Percentiles rank a stretch among this genome's conserved stretches.
phyloP scores from a whole-genome alignment of 176 grass and related monocot species.

The Avena eriantha region DNA sequence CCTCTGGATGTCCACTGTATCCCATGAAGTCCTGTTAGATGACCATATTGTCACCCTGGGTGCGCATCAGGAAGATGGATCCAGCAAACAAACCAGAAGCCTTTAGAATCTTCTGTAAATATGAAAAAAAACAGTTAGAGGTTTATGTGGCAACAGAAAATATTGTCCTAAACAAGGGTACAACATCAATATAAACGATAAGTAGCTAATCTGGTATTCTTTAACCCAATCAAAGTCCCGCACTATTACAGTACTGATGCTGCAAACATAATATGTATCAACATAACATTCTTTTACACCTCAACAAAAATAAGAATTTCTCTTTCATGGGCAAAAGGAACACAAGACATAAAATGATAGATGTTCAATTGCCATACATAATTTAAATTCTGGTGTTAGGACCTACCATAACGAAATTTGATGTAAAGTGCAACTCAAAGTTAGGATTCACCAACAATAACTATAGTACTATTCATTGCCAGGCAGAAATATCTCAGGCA shows the following conservation, averaged over 20 bases:
- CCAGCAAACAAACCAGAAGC: conserved; percentile 58
- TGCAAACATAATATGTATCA: not conserved
- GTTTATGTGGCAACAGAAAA: not conserved
- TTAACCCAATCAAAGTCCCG: not conserved
- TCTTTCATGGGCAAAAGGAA: not conserved
- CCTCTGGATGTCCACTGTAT: not conserved
- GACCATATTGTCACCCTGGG: conserved; percentile 55
- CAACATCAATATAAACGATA: not conserved
- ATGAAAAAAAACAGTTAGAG: not conserved
- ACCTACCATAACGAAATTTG: not conserved
- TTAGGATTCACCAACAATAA: not conserved
- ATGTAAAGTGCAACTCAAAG: not conserved
- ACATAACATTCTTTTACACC: not conserved
- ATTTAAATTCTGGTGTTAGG: not conserved
- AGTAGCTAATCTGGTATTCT: not conserved
- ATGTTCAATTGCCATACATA: not conserved
- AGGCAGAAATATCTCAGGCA: not conserved
- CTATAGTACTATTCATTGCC: not conserved
- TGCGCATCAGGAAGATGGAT: conserved; percentile 61
- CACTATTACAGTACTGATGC: not conserved
- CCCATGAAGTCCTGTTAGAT: conserved; percentile 32
- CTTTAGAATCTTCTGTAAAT: conserved; percentile 51
- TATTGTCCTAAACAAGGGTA: not conserved
- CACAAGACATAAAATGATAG: not conserved
- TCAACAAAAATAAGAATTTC: not conserved